These are phyloP conservation scores for Thalassiosira allenii DNA, from an alignment of 352 stramenopile species.

Conservation along the genomic window DNA sequence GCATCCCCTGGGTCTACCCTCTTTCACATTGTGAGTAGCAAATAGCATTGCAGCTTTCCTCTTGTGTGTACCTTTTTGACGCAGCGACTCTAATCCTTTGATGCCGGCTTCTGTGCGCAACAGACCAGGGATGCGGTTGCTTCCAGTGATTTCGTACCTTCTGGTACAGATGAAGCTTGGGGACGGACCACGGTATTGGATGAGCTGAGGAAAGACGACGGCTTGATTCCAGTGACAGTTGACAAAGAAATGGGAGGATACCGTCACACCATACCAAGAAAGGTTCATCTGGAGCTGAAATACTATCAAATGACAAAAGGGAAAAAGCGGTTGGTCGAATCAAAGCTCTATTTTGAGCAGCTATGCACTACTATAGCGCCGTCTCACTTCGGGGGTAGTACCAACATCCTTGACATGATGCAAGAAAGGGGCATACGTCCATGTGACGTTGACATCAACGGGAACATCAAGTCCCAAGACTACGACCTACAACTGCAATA, in stretches of 20 bases:
- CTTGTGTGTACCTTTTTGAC: neutral
- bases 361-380: constrained; percentile 80
- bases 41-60: too few relatives aligned
- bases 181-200: constrained; percentile 51
- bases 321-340: constrained; percentile 70
- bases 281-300: constrained; percentile 67
- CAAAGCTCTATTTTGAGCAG: constrained; percentile 75
- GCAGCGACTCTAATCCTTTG: neutral
- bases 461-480: constrained; percentile 67
- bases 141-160: constrained; percentile 44
- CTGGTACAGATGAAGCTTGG: constrained; percentile 48
- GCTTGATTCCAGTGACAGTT: constrained; percentile 70
- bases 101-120: neutral
- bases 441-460: constrained; percentile 74
- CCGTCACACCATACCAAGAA: constrained; percentile 63
- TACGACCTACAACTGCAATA: constrained; percentile 92
- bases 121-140: constrained; percentile 65
- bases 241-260: constrained; percentile 59
- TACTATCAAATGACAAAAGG: constrained; percentile 71
- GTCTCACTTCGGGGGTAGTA: constrained; percentile 75
- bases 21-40: constrained; percentile 78
- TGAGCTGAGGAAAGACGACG: constrained; percentile 45
- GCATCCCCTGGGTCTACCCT: constrained; percentile 57
- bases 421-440: constrained; percentile 67
- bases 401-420: constrained; percentile 72